These are phyloP conservation scores for Acanthamoeba sp. DNA, from an alignment of 208 protist species.

Conservation along the genomic window DNA sequence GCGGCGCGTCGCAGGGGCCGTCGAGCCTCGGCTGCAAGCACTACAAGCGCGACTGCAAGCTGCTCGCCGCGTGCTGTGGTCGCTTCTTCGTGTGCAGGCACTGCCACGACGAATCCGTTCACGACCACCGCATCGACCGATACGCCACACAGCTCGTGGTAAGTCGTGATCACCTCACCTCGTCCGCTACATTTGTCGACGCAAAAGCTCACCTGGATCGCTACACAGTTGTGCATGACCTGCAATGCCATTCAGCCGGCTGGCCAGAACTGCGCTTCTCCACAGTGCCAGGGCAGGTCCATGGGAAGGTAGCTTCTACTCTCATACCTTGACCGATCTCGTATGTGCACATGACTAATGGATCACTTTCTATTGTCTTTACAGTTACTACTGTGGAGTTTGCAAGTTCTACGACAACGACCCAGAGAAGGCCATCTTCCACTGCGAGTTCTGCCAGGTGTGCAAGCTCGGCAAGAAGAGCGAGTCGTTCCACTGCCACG, in stretches of 20 bases:
- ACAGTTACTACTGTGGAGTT: slow-evolving; percentile 1
- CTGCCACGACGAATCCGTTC: slow-evolving; percentile 41
- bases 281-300: neutral
- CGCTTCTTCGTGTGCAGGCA: slow-evolving; percentile 60
- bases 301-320: neutral
- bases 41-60: slow-evolving; percentile 62
- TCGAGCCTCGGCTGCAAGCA: slow-evolving; percentile 1
- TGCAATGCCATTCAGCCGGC: slow-evolving; percentile 27
- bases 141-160: slow-evolving; percentile 45
- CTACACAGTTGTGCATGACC: slow-evolving; percentile 29
- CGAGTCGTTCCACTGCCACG: slow-evolving; percentile 54
- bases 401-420: slow-evolving; percentile 69
- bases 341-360: neutral
- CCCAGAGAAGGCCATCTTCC: slow-evolving; percentile 27
- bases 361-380: neutral
- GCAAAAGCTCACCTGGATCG: neutral
- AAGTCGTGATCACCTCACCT: neutral
- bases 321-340: neutral
- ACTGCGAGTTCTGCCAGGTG: slow-evolving; percentile 53
- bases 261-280: neutral
- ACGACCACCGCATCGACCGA: slow-evolving; percentile 48
- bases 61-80: slow-evolving; percentile 25
- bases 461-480: slow-evolving; percentile 43
- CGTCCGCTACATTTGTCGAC: neutral
- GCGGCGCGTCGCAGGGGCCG: neutral